Conservation (phyloP, 768 basidiomycete species). For the Neoboletus brunneissimus region DNA sequence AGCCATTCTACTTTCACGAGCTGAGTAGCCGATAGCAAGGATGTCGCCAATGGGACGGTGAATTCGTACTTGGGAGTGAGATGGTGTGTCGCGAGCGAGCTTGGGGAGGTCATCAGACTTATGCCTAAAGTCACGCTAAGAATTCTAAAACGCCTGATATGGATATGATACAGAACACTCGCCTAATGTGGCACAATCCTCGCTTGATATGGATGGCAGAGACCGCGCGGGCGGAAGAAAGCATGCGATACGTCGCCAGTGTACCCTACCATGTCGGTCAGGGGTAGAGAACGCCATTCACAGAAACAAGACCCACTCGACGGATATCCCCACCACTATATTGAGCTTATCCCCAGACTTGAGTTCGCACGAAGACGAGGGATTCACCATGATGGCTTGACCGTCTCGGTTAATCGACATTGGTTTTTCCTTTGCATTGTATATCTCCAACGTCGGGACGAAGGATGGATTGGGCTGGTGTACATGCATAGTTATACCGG, state of each 20-base stretch:
- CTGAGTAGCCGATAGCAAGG: conserved; percentile 54
- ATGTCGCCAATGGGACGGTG: conserved; percentile 50
- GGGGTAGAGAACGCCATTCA: background rate
- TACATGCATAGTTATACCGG: background rate
- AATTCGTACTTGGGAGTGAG: conserved; percentile 50
- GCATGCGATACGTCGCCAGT: conserved; percentile 52
- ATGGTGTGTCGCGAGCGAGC: conserved; percentile 59
- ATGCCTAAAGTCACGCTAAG: conserved; percentile 40
- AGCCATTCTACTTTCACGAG: conserved; percentile 73
- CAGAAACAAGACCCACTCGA: conserved; percentile 42
- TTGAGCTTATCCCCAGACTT: conserved; percentile 53
- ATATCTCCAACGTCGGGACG: conserved; percentile 48
- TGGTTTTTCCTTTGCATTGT: conserved; percentile 47
- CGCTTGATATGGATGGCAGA: conserved; percentile 36
- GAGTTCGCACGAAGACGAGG: conserved; percentile 40
- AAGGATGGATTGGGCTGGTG: conserved; percentile 48
- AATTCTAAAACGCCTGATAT: background rate
- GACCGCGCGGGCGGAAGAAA: conserved; percentile 40
- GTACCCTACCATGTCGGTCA: conserved; percentile 36
- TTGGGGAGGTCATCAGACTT: conserved; percentile 45
- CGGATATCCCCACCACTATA: conserved; percentile 40
- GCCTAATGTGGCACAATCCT: conserved; percentile 56
- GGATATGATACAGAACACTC: conserved; percentile 19
- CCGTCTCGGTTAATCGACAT: conserved; percentile 41
- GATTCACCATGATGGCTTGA: conserved; percentile 34